Evolutionary conservation across 2,329 filamentous ascomycete genomes (phyloP).

Genomic region (Colletotrichum sp.): DNA sequence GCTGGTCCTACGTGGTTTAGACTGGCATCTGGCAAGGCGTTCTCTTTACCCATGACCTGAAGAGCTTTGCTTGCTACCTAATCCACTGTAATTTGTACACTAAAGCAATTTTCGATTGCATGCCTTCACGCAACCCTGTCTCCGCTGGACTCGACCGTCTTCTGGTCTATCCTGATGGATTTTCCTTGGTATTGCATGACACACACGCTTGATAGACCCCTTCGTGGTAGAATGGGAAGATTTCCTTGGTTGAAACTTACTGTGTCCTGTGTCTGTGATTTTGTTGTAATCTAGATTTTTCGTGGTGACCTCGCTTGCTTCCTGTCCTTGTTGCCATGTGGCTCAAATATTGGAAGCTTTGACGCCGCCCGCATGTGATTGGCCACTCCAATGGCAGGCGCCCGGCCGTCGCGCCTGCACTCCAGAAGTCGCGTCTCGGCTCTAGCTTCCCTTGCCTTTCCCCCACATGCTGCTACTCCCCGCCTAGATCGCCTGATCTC

Average conservation of each 20-base stretch:
- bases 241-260: not conserved
- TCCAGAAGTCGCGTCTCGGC: constrained; percentile 4
- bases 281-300: not conserved
- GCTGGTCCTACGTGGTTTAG: constrained; percentile 50
- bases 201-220: constrained; percentile 4
- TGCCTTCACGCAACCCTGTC: constrained; percentile 40
- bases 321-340: not conserved
- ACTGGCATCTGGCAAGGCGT: constrained; percentile 54
- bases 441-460: not conserved
- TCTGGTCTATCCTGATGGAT: constrained; percentile 19
- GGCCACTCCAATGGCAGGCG: not conserved
- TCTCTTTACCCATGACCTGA: constrained; percentile 45
- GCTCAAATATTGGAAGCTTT: not conserved
- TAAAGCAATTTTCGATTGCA: constrained; percentile 58
- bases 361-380: not conserved
- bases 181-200: constrained; percentile 20
- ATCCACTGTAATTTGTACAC: constrained; percentile 69
- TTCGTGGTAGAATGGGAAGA: constrained; percentile 15
- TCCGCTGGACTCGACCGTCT: constrained; percentile 30
- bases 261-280: not conserved
- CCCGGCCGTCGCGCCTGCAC: not conserved
- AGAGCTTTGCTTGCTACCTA: constrained; percentile 48
- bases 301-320: not conserved
- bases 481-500: constrained; percentile 16
- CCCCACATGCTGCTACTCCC: constrained; percentile 10